Base-by-base conservation (phyloP, 495 filamentous ascomycete species). In the Neurospora terricola region DNA sequence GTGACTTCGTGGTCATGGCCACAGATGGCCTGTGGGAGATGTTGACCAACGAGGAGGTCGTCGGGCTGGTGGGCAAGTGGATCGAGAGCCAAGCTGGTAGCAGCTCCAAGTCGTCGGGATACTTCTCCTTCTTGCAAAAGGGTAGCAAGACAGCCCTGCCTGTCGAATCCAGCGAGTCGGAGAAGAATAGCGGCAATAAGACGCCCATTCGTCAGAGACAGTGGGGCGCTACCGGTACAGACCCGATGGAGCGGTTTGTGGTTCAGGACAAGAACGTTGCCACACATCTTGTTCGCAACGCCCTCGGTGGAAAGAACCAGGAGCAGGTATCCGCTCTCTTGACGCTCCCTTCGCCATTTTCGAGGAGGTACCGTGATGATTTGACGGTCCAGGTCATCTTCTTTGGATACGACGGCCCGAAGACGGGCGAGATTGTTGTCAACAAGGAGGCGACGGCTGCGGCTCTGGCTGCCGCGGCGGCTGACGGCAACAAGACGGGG, bases 1-100 rank as follows among this genome's bases (percentile, higher is more conserved):
- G 96, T 66, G 96, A 98, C 78, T 99, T 99, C 76, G 84, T 99
- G 6, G 94, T 99, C 70, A 90, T 99, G 86, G 96, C 96, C 6
- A 97, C 96, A 0, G 96, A 99, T 78, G 96, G 96, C 3, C 86
- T 99, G 14, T 99, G 96, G 96, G 96, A 99, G 83, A 98, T 98
- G 95, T 85, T 99, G 70, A 97, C 93, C 70, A 99, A 98, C 78
- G 96, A 99, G 79, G 96, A 99, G 83, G 96, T 98, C 2, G 91
- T 99, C 69, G 96, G 96, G 0, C 86, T 99, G 8, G 96, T 99
- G 14, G 96, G 95, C 4, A 92, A 95, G 80, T 99, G 96, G 96
- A 87, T 99, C 43, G 95, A 99, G 78, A 87, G 89, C 66, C 91
- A 94, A 76, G 81, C 86, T 69, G 78, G 83, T 18, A 81, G 82